Evolutionary conservation across 192 early-diverging fungal genomes (phyloP).

Genomic region (Backusella tarrabulga): DNA sequence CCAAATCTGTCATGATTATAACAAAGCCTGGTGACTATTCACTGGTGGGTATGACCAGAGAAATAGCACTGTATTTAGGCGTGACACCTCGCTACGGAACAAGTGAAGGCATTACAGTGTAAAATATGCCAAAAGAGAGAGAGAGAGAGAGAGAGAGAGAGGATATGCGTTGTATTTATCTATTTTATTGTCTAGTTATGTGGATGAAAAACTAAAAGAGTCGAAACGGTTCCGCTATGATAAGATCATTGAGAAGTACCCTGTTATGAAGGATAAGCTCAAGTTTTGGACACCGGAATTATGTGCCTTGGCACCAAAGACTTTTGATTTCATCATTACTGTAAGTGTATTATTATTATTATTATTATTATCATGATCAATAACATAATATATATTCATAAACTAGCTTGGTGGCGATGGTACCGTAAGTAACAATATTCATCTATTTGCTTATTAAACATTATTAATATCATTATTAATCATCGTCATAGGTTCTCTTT

Average conservation of each 20-base stretch:
- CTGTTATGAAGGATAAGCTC: slow-evolving; percentile 48
- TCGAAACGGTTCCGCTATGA: slow-evolving; percentile 57
- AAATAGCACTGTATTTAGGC: slow-evolving; percentile 69
- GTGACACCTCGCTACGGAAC: slow-evolving; percentile 40
- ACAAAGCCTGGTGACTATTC: slow-evolving; percentile 71
- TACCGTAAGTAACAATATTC: slow-evolving; percentile 52
- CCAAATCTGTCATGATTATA: slow-evolving; percentile 63
- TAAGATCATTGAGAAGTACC: slow-evolving; percentile 31
- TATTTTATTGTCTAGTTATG: slow-evolving; percentile 34
- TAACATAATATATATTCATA: background rate
- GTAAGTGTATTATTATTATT: slow-evolving; percentile 29
- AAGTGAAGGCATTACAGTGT: slow-evolving; percentile 40
- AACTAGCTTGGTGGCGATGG: slow-evolving; percentile 88
- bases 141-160: no score
- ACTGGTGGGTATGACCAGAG: slow-evolving; percentile 64
- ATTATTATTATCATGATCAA: background rate
- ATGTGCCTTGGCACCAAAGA: slow-evolving; percentile 60
- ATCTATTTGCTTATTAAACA: background rate
- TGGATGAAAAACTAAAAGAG: slow-evolving; percentile 62
- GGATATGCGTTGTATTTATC: background rate
- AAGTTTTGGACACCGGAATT: slow-evolving; percentile 78
- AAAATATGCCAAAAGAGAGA: background rate
- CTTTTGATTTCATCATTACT: slow-evolving; percentile 89
- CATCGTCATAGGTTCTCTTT: slow-evolving; percentile 57
- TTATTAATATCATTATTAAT: background rate